phyloP scores from a whole-genome alignment of 1,139 yeast genomes.

The Debaryomyces coudertii region DNA sequence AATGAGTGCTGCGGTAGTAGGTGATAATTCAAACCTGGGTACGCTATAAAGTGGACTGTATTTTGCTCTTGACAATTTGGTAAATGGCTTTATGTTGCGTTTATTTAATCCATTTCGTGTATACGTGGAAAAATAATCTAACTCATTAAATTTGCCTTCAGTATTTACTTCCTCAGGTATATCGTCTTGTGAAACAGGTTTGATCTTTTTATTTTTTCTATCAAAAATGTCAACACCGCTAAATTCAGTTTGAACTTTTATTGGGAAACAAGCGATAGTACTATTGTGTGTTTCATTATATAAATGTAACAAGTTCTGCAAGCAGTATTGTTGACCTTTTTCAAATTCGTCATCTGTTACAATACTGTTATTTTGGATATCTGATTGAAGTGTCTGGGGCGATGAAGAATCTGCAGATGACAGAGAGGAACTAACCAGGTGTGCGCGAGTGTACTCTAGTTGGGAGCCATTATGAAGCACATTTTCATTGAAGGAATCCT shows the following conservation, averaged over 20 bases:
- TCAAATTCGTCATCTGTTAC: constrained; percentile 2
- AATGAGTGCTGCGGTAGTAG: background rate
- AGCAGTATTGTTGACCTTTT: constrained; percentile 1
- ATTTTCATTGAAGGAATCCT: background rate
- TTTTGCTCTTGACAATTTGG: background rate
- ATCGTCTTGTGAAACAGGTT: background rate
- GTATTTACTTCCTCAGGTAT: background rate
- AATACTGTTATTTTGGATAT: constrained; percentile 7
- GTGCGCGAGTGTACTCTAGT: background rate
- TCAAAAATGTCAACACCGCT: background rate
- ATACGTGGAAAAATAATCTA: background rate
- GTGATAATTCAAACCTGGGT: constrained; percentile 1
- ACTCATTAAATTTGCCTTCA: background rate
- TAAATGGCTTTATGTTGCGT: background rate
- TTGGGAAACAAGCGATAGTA: constrained; percentile 5
- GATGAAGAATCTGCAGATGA: background rate
- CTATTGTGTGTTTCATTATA: constrained; percentile 6
- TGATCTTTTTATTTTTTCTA: background rate
- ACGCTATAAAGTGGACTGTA: background rate
- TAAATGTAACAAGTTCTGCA: constrained; percentile 1
- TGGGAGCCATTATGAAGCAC: background rate
- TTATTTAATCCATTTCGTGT: background rate
- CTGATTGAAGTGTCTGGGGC: constrained; percentile 7
- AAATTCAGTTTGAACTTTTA: background rate
- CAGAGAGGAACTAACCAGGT: background rate